A percentile compares a stretch with the other conserved stretches of the same genome.
phyloP scores from a whole-genome alignment of 2,329 filamentous ascomycete species.

The Penicillium sp. region DNA sequence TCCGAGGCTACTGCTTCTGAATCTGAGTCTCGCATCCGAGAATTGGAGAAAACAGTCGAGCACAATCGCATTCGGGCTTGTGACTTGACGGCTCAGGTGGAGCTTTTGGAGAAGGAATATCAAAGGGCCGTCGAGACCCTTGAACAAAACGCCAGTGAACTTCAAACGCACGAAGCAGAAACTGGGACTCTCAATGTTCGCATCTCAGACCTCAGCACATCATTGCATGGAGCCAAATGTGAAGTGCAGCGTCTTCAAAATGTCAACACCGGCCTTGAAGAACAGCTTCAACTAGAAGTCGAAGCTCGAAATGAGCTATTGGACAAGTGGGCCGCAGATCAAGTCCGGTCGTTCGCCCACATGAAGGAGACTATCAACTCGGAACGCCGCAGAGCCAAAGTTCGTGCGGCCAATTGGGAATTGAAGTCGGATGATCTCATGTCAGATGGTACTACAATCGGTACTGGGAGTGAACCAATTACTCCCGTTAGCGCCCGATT shows the following conservation, averaged over 20 bases:
- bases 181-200: conserved; percentile 43
- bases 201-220: conserved; percentile 43
- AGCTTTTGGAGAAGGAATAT: conserved; percentile 36
- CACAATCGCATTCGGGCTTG: conserved; percentile 36
- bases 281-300: conserved; percentile 39
- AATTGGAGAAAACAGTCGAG: conserved; percentile 37
- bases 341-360: conserved; percentile 34
- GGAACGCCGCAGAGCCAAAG: conserved; percentile 43
- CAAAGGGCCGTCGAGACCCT: conserved; percentile 23
- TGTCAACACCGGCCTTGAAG: conserved; percentile 39
- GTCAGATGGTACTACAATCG: conserved; percentile 29
- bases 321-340: conserved; percentile 36
- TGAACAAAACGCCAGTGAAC: conserved; percentile 24
- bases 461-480: conserved; percentile 39
- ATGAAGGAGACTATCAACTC: conserved; percentile 41
- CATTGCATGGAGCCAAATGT: conserved; percentile 36
- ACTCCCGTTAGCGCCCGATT: conserved; percentile 47
- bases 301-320: conserved; percentile 37
- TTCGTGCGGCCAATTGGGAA: conserved; percentile 43
- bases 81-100: conserved; percentile 37
- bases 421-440: conserved; percentile 40
- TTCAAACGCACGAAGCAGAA: conserved; percentile 35
- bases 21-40: conserved; percentile 37
- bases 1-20: conserved; percentile 40
- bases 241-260: conserved; percentile 40